Evolutionary conservation across 2,329 filamentous ascomycete genomes (phyloP).

Genomic region (Arthrobotrys sinensis): DNA sequence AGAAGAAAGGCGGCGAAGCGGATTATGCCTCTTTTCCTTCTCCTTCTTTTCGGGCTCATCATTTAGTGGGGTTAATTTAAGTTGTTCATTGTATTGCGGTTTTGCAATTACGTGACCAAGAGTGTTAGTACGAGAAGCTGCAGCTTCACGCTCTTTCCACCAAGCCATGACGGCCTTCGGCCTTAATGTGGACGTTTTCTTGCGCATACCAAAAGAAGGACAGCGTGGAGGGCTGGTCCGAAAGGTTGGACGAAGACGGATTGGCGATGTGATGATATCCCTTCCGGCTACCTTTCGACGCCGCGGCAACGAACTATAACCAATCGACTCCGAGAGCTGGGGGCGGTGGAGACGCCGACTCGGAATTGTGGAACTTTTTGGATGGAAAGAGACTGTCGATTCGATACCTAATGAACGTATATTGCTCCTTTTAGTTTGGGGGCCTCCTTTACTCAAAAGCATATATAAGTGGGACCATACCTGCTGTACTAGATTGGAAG

Average conservation of each 20-base stretch:
- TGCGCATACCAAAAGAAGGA: constrained; percentile 18
- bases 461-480: background rate
- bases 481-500: background rate
- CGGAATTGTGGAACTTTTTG: constrained; percentile 14
- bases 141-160: constrained; percentile 58
- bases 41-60: background rate
- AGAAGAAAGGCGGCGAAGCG: constrained; percentile 46
- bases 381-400: background rate
- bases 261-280: constrained; percentile 5
- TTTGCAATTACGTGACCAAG: background rate
- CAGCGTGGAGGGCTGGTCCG: constrained; percentile 33
- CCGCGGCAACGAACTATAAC: constrained; percentile 10
- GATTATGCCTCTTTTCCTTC: constrained; percentile 34
- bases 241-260: constrained; percentile 18
- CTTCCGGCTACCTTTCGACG: background rate
- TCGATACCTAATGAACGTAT: background rate
- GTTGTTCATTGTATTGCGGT: background rate
- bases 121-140: background rate
- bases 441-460: background rate
- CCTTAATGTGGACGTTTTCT: constrained; percentile 26
- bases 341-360: background rate
- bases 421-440: background rate
- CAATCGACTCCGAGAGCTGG: constrained; percentile 12
- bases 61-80: background rate
- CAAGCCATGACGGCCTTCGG: constrained; percentile 55